Conservation (phyloP, 23 red algal species). For the Gracilaria gracilis region DNA sequence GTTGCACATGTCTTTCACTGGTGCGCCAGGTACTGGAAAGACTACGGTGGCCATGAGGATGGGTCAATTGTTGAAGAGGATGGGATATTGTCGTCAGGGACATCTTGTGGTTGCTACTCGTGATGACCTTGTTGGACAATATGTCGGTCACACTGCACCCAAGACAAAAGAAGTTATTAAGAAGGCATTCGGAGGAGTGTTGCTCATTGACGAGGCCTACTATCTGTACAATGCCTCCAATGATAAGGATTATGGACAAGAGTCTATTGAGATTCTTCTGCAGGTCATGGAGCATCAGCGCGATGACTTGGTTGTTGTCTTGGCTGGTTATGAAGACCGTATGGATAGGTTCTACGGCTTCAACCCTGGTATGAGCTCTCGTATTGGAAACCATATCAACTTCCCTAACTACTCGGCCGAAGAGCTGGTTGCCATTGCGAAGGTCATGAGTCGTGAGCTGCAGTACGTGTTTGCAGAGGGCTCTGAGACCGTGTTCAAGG, state of each 20-base stretch:
- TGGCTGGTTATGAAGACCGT: conserved; percentile 98
- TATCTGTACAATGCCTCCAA: conserved; percentile 99
- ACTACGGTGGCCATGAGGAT: conserved; percentile 99
- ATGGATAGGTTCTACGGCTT: conserved; percentile 98
- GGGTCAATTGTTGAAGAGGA: conserved; percentile 90
- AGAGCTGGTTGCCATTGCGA: conserved; percentile 94
- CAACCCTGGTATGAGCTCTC: conserved; percentile 96
- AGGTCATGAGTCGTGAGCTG: conserved; percentile 83
- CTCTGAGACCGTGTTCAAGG: conserved; percentile 54
- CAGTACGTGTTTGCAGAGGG: conserved; percentile 83
- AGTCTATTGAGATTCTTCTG: conserved; percentile 96
- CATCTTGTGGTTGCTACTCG: conserved; percentile 94
- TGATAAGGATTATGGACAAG: conserved; percentile 98
- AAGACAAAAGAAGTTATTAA: conserved; percentile 99
- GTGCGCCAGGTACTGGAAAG: conserved; percentile 98
- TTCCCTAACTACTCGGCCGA: conserved; percentile 94
- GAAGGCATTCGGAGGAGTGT: conserved; percentile 93
- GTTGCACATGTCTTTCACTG: conserved; percentile 98
- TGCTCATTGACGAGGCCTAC: conserved; percentile 99
- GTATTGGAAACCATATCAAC: conserved; percentile 95
- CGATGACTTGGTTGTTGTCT: conserved; percentile 89
- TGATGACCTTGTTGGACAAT: conserved; percentile 99
- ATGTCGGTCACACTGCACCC: conserved; percentile 98
- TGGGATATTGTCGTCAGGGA: conserved; percentile 94
- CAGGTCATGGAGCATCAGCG: conserved; percentile 96